Conservation (phyloP, 805 yeast genomes). For the Grigorovia transvaalensis region DNA sequence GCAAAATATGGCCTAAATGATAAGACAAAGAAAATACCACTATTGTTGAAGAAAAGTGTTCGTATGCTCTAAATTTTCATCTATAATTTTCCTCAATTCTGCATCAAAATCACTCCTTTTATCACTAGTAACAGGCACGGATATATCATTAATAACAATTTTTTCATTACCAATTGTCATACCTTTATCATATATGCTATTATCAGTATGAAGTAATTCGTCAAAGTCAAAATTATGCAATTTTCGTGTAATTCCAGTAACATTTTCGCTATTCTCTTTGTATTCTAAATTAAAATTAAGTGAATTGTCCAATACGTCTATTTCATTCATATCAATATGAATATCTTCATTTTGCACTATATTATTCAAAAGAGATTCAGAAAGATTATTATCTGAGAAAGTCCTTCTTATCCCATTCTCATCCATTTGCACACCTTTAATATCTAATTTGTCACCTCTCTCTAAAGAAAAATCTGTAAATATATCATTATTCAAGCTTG, state of each 20-base stretch:
- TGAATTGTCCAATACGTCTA: neutral
- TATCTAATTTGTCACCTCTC: neutral
- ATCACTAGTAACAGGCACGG: no score
- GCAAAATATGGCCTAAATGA: neutral
- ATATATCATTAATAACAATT: no score
- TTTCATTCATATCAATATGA: neutral
- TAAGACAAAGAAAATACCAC: neutral
- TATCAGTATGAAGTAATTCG: neutral
- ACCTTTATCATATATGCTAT: neutral
- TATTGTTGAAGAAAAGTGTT: neutral
- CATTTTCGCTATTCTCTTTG: neutral
- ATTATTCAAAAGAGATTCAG: neutral
- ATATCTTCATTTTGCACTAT: neutral
- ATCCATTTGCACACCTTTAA: neutral
- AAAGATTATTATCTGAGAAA: neutral
- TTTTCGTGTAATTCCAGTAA: neutral
- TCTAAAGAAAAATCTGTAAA: neutral
- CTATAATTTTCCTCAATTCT: neutral
- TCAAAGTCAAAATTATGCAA: neutral
- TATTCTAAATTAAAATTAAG: neutral
- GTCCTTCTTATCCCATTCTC: neutral
- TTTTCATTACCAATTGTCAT: neutral
- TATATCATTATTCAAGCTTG: neutral
- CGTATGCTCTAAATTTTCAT: neutral
- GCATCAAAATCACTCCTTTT: neutral